Evolutionary conservation across 306 rosid species (phyloP).

Genomic region (Trifolium fragiferum): DNA sequence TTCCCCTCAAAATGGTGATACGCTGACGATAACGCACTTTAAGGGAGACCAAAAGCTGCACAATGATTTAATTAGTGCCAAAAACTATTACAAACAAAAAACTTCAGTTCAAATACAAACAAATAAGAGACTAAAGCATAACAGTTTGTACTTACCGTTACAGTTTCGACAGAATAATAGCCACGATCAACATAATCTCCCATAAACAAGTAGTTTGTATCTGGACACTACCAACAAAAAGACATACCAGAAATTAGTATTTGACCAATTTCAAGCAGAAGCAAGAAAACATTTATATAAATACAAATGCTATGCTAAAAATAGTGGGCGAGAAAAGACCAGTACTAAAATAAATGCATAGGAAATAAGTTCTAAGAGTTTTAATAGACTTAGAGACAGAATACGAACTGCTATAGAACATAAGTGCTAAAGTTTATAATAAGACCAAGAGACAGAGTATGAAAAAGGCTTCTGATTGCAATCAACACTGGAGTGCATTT

Average conservation of each 20-base stretch:
- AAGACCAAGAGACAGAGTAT: background rate
- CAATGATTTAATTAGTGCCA: conserved; percentile 29
- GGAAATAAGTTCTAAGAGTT: conserved; percentile 11
- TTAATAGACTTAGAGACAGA: conserved; percentile 13
- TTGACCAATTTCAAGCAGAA: conserved; percentile 12
- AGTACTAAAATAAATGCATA: conserved; percentile 5
- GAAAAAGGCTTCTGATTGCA: background rate
- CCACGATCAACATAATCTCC: conserved; percentile 99
- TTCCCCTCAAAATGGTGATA: conserved; percentile 93
- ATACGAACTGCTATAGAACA: background rate
- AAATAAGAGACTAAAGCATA: conserved; percentile 9
- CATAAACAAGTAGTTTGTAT: conserved; percentile 96
- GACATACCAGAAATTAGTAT: conserved; percentile 41
- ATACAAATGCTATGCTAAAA: conserved; percentile 4
- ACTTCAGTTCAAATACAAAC: conserved; percentile 9
- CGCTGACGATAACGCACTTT: conserved; percentile 94
- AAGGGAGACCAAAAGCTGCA: conserved; percentile 94
- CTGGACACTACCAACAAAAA: conserved; percentile 84
- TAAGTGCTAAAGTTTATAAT: conserved; percentile 24
- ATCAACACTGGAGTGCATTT: background rate
- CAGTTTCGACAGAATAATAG: conserved; percentile 95
- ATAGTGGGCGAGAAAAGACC: background rate
- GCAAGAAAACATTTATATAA: background rate
- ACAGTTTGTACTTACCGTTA: conserved; percentile 65
- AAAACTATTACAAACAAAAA: conserved; percentile 10